Evolutionary conservation across 768 basidiomycete species (phyloP).

Genomic region (Auriscalpium orientale): DNA sequence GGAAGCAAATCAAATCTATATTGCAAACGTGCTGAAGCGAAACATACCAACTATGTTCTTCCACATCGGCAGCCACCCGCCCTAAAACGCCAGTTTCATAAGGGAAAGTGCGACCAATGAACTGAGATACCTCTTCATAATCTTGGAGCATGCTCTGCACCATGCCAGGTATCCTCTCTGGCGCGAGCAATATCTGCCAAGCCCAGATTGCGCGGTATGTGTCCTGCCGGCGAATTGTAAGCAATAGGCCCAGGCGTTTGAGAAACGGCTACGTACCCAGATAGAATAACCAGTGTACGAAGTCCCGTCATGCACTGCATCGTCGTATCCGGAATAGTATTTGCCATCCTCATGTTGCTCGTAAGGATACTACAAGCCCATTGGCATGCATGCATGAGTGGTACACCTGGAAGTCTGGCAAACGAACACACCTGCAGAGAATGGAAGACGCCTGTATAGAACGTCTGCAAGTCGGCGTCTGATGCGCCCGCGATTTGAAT

Average conservation of each 20-base stretch:
- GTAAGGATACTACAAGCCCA: conserved; percentile 56
- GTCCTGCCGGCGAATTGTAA: conserved; percentile 36
- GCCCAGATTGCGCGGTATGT: conserved; percentile 76
- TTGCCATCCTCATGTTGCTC: conserved; percentile 58
- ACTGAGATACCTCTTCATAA: conserved; percentile 46
- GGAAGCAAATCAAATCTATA: background rate
- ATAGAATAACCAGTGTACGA: conserved; percentile 79
- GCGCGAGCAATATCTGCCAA: conserved; percentile 69
- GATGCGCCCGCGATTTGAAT: conserved; percentile 28
- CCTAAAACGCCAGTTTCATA: conserved; percentile 23
- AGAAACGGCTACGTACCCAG: conserved; percentile 41
- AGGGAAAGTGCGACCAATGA: background rate
- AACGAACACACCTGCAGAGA: conserved; percentile 41
- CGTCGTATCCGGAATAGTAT: conserved; percentile 78
- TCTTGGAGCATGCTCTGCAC: conserved; percentile 76
- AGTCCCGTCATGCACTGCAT: conserved; percentile 50
- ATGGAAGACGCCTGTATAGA: conserved; percentile 59
- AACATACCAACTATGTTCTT: conserved; percentile 64
- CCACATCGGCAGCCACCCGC: conserved; percentile 89
- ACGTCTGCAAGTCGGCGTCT: conserved; percentile 25
- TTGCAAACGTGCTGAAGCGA: background rate
- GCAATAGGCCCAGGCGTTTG: background rate
- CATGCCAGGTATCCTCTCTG: conserved; percentile 72
- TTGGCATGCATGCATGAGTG: background rate
- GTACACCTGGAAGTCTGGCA: background rate